Conservation (phyloP, 257 asterid genomes). For the Parsonsia alboflavescens region DNA sequence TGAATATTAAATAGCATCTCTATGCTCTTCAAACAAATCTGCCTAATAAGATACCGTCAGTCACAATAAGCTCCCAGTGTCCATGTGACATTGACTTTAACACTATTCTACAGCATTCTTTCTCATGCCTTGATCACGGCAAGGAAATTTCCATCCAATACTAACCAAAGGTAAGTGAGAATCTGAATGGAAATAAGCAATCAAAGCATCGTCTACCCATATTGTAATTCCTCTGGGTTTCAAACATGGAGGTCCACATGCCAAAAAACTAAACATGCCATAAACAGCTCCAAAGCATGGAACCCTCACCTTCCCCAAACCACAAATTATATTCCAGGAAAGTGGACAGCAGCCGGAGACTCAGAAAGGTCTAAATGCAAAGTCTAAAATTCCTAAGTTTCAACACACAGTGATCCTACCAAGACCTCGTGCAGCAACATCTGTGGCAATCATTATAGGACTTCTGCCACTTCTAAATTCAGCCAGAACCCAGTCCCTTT, state of each 20-base stretch:
- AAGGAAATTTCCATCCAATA: not conserved
- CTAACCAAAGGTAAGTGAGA: slow-evolving; percentile 1
- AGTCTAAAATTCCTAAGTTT: slow-evolving; percentile 51
- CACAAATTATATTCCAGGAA: slow-evolving; percentile 57
- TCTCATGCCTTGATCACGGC: not conserved
- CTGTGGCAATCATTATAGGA: slow-evolving; percentile 94
- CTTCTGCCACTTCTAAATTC: slow-evolving; percentile 84
- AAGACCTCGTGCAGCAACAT: slow-evolving; percentile 99
- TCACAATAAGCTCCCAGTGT: slow-evolving; percentile 8
- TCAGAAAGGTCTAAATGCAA: slow-evolving; percentile 33
- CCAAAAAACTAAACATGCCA: not conserved
- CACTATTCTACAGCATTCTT: not conserved
- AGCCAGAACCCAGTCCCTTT: slow-evolving; percentile 90
- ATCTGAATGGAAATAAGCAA: not conserved
- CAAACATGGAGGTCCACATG: not conserved
- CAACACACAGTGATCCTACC: slow-evolving; percentile 73
- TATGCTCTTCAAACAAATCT: not conserved
- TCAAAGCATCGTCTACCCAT: not conserved
- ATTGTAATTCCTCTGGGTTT: not conserved
- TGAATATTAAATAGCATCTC: not conserved
- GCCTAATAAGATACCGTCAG: not conserved
- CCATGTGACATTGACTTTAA: slow-evolving; percentile 15
- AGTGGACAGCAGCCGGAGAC: slow-evolving; percentile 91
- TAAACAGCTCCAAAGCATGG: slow-evolving; percentile 20
- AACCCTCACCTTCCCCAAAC: slow-evolving; percentile 59